Conservation (phyloP, 2,329 filamentous ascomycete genomes). For the Aspergillus sp. region DNA sequence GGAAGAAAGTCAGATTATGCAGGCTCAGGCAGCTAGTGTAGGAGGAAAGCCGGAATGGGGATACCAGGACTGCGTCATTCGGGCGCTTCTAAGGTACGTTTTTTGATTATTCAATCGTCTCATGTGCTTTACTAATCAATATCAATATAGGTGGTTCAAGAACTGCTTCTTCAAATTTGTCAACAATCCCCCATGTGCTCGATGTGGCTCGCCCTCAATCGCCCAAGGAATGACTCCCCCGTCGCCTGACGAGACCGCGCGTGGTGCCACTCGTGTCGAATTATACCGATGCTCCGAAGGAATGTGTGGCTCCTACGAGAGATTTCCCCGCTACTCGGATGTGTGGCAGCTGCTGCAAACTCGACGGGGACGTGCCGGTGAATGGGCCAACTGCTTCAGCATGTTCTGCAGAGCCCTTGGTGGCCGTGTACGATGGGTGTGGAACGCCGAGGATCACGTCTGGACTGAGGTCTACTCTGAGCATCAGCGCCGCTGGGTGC, state of each 20-base stretch:
- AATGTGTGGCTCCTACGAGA: slow-evolving; percentile 75
- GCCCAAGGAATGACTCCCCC: slow-evolving; percentile 81
- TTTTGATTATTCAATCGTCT: slow-evolving; percentile 6
- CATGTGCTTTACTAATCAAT: slow-evolving; percentile 13
- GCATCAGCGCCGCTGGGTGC: slow-evolving; percentile 91
- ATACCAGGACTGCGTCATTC: slow-evolving; percentile 94
- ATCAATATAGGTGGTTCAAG: slow-evolving; percentile 78
- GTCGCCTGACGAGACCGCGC: slow-evolving; percentile 83
- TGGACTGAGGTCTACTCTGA: slow-evolving; percentile 98
- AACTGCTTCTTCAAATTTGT: slow-evolving; percentile 94
- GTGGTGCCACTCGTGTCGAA: slow-evolving; percentile 83
- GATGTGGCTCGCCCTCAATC: slow-evolving; percentile 80
- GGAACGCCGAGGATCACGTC: slow-evolving; percentile 96
- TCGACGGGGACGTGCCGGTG: slow-evolving; percentile 79
- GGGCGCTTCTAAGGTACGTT: slow-evolving; percentile 76
- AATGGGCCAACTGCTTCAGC: slow-evolving; percentile 98
- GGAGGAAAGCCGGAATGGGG: slow-evolving; percentile 88
- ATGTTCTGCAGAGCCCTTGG: slow-evolving; percentile 96
- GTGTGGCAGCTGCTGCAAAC: slow-evolving; percentile 91
- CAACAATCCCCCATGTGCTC: slow-evolving; percentile 85
- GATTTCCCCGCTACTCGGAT: slow-evolving; percentile 92
- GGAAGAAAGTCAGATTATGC: slow-evolving; percentile 84
- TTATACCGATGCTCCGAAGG: slow-evolving; percentile 81
- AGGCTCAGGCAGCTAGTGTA: slow-evolving; percentile 85
- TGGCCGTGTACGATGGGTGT: slow-evolving; percentile 91